Percentiles rank a stretch among this genome's conserved stretches.
These are phyloP conservation scores for Zelonia costaricensis DNA, from an alignment of 208 protist species.

Conservation along the genomic window DNA sequence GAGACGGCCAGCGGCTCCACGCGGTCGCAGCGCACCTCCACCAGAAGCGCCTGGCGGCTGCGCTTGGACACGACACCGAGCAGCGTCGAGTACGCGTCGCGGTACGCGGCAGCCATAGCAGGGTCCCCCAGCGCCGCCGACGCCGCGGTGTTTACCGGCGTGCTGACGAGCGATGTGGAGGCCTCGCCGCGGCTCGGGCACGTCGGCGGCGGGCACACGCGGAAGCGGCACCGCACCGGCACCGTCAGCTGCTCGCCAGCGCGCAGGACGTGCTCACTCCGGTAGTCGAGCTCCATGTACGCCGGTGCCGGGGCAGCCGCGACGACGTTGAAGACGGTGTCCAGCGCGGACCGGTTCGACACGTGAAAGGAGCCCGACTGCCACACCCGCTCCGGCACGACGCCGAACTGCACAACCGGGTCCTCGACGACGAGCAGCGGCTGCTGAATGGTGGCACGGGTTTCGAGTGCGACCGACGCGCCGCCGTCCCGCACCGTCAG, in stretches of 20 bases:
- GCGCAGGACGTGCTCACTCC: conserved; percentile 34
- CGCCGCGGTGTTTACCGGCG: not conserved
- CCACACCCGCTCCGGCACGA: conserved; percentile 75
- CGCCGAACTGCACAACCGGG: conserved; percentile 68
- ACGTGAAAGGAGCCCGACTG: conserved; percentile 59
- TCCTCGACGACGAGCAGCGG: conserved; percentile 60
- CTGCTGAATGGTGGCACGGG: conserved; percentile 80
- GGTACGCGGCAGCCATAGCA: not conserved
- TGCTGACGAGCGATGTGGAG: not conserved
- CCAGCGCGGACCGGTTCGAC: conserved; percentile 75
- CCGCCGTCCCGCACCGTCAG: conserved; percentile 77
- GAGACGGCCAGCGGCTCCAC: conserved; percentile 69
- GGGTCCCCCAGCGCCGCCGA: conserved; percentile 3
- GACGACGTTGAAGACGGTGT: conserved; percentile 74
- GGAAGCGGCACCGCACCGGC: conserved; percentile 62
- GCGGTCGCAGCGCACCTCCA: conserved; percentile 64
- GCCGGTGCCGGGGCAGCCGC: conserved; percentile 37
- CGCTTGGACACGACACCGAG: conserved; percentile 64
- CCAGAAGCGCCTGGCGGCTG: conserved; percentile 52
- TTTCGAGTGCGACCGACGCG: conserved; percentile 77
- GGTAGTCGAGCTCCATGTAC: conserved; percentile 61
- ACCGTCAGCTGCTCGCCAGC: conserved; percentile 63
- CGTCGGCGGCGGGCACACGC: conserved; percentile 1
- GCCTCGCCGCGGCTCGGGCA: not conserved
- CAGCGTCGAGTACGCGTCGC: conserved; percentile 43